phyloP scores from a whole-genome alignment of 805 yeast species.

The Sugiyamaella marilandica region DNA sequence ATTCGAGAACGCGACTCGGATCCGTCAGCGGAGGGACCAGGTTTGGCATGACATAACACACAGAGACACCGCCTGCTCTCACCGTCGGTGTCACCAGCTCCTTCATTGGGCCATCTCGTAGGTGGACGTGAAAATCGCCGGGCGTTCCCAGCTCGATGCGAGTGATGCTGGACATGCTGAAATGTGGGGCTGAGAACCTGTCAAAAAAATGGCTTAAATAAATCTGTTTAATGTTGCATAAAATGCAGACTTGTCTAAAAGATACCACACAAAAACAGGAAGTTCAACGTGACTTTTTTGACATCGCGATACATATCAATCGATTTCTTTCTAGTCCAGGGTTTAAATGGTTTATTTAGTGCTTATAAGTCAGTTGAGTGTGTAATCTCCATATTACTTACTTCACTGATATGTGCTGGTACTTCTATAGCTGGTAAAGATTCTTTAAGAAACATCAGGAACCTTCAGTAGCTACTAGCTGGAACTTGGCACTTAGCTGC shows the following conservation, averaged over 20 bases:
- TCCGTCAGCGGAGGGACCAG: conserved; percentile 87
- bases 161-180: neutral
- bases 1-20: conserved; percentile 62
- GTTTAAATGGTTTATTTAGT: too few relatives aligned
- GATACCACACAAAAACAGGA: neutral
- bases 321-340: too few relatives aligned
- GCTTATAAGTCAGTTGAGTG: too few relatives aligned
- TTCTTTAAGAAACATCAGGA: too few relatives aligned
- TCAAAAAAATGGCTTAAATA: neutral
- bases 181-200: neutral
- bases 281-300: too few relatives aligned
- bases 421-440: too few relatives aligned
- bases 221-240: neutral
- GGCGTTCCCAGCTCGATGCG: conserved; percentile 34
- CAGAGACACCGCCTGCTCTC: conserved; percentile 82
- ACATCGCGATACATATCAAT: too few relatives aligned
- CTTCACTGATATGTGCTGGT: too few relatives aligned
- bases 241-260: neutral
- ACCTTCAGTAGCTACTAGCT: too few relatives aligned
- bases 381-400: too few relatives aligned
- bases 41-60: conserved; percentile 96
- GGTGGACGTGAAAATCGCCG: conserved; percentile 88
- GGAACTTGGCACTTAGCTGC: too few relatives aligned
- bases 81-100: conserved; percentile 86
- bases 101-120: conserved; percentile 93